Base-by-base conservation (phyloP, 768 basidiomycete species). In the Xerocomus brunneocitrinus region DNA sequence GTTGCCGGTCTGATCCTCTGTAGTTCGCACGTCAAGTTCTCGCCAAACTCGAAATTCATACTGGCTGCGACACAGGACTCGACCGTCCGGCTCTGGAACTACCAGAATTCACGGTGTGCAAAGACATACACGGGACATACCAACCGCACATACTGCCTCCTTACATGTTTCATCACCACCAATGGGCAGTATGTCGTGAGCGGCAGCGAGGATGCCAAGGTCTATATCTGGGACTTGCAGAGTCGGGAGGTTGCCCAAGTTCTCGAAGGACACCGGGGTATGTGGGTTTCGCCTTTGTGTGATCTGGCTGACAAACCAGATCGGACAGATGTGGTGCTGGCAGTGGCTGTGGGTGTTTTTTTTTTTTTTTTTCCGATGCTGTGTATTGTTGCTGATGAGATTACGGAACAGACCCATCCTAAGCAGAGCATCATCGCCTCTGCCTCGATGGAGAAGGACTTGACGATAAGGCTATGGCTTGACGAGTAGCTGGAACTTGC, bases 1-100 rank as follows among this genome's bases (percentile, higher is more conserved):
- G 8, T 36, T 49, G 49, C 47, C 40, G 43, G 42, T 36, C 43
- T 66, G 43, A 59, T 34, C 40, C 44, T 31, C 34, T 28, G 36
- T 39, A 92, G 92, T 56, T 92, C 92, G 14, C 86, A 89, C 71
- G 92, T 93, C 47, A 79, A 77, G 60, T 98, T 98, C 71, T 91
- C 95, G 22, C 93, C 92, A 0, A 98, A 97, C 67, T 93, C 92
- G 2, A 83, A 80, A 62, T 95, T 88, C 70, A 81, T 98, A 25
- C 79, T 99, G 39, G 89, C 87, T 5, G 86, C 91, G 1, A 97
- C 97, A 3, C 89, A 98, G 66, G 95, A 98, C 67, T 95, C 92
- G 6, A 93, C 91, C 0, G 85, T 98, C 54, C 84, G 95, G 2
- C 73, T 99, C 14, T 98, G 97, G 94, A 90, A 95, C 67, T 93